phyloP scores from a whole-genome alignment of 495 filamentous ascomycete genomes.

The Trichoderma virens region DNA sequence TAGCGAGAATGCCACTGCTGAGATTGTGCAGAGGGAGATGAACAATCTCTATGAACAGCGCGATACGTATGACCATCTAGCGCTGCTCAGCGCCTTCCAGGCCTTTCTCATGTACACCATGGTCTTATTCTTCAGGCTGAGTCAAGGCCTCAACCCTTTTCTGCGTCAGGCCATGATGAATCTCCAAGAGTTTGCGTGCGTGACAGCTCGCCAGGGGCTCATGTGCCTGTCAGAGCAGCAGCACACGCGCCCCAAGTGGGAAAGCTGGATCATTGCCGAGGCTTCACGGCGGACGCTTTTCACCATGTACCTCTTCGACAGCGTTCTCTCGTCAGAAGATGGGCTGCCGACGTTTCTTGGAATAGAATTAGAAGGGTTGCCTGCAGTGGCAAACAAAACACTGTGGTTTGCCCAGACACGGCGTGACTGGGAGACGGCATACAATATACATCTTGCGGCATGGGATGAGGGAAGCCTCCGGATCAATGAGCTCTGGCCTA shows the following conservation, averaged over 20 bases:
- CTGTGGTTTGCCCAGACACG: conserved; percentile 31
- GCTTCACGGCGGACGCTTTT: conserved; percentile 39
- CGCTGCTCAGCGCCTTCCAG: conserved; percentile 37
- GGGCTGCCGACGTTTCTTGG: conserved; percentile 38
- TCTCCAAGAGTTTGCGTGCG: conserved; percentile 37
- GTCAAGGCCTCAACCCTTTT: conserved; percentile 18
- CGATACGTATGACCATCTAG: conserved; percentile 27
- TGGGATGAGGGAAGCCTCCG: conserved; percentile 30
- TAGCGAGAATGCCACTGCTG: conserved; percentile 21
- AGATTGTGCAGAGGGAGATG: conserved; percentile 1
- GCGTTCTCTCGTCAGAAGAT: conserved; percentile 32
- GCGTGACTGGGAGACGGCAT: conserved; percentile 32
- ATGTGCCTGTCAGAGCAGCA: conserved; percentile 33
- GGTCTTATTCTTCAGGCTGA: conserved; percentile 33
- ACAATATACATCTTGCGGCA: conserved; percentile 33
- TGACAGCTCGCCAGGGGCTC: conserved; percentile 28
- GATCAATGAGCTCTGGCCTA: conserved; percentile 42
- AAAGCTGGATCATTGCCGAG: conserved; percentile 41
- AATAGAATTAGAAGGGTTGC: conserved; percentile 33
- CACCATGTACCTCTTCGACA: conserved; percentile 43
- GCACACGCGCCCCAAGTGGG: conserved; percentile 35
- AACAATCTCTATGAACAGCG: conserved; percentile 24
- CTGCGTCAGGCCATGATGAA: conserved; percentile 37
- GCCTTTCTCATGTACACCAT: conserved; percentile 41
- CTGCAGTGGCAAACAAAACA: conserved; percentile 26